Evolutionary conservation across 306 rosid genomes (phyloP), one percentile per base, ranked within the genome.

Genomic region (Dalbergia oliveri): DNA sequence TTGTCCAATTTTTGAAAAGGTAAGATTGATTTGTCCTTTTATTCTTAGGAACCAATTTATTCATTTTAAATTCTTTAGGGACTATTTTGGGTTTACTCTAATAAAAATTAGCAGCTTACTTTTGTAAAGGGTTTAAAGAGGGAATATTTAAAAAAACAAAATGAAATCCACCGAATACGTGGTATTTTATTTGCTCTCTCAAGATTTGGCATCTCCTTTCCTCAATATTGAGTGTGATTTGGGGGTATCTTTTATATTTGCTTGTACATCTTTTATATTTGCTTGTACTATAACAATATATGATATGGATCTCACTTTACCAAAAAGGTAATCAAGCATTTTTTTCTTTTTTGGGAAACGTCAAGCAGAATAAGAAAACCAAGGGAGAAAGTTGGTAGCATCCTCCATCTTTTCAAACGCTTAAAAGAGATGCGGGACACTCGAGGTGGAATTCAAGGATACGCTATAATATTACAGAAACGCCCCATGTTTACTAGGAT

Each of bases 181-280:
- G 85, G 35, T 74, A 71, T 79, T 77, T 68, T 76, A 79, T 57
- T 68, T 82, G 71, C 21, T 79, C 50, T 76, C 37, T 34, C 13
- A 85, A 87, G 92, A 88, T 87, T 80, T 87, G 93, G 91, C 90
- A 87, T 86, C 90, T 82, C 54, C 59, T 82, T 81, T 78, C 81
- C 67, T 16, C 44, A 76, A 59, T 81, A 37, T 66, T 35, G 79
- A 68, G 82, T 72, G 83, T 81, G 94, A 88, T 85, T 82, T 87
- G 73, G 82, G 83, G 81, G 84, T 86, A 91, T 88, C 86, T 84
- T 88, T 86, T 77, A 82, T 81, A 78, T n/a, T n/a, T n/a, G n/a
- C n/a, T n/a, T n/a, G n/a, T n/a, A n/a, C n/a, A n/a, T n/a, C n/a
- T n/a, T n/a, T n/a, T n/a, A n/a, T n/a, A n/a, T 68, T 80, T 78